phyloP scores from a whole-genome alignment of 768 basidiomycete genomes.

The Tulasnella sp. region DNA sequence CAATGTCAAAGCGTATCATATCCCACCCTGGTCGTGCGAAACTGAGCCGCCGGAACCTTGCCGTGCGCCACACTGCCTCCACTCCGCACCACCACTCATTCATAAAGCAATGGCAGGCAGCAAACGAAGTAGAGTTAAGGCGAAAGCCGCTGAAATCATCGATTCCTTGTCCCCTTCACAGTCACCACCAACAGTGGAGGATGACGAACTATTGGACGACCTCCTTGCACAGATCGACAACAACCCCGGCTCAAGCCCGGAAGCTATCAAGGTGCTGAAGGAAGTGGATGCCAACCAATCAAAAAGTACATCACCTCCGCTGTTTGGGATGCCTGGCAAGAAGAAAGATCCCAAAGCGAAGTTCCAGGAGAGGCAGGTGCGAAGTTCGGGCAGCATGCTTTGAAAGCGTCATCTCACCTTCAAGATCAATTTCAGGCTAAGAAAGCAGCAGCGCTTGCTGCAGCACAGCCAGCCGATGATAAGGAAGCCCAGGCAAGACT shows the following conservation, averaged over 20 bases:
- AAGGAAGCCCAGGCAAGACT: conserved; percentile 52
- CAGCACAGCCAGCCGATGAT: conserved; percentile 46
- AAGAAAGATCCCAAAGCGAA: conserved; percentile 56
- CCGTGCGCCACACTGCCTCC: background rate
- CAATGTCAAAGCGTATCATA: background rate
- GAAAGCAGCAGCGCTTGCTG: conserved; percentile 58
- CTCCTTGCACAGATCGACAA: conserved; percentile 70
- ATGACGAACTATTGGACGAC: conserved; percentile 59
- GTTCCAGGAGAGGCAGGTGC: conserved; percentile 64
- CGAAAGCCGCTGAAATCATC: conserved; percentile 26
- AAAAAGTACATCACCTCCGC: conserved; percentile 24
- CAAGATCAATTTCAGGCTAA: conserved; percentile 45
- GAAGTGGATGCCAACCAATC: conserved; percentile 35
- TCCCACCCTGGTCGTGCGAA: background rate
- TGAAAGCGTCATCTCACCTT: background rate
- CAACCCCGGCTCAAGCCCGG: conserved; percentile 43
- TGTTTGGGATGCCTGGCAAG: conserved; percentile 30
- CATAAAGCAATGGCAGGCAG: conserved; percentile 39
- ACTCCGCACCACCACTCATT: background rate
- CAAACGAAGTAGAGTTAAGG: conserved; percentile 54
- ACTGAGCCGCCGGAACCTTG: background rate
- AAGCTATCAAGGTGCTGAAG: conserved; percentile 43
- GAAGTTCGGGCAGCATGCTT: conserved; percentile 18
- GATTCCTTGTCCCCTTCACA: background rate
- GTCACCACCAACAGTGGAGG: conserved; percentile 35